phyloP scores from a whole-genome alignment of 2,329 filamentous ascomycete species.

The Microcyclospora tardicrescens region DNA sequence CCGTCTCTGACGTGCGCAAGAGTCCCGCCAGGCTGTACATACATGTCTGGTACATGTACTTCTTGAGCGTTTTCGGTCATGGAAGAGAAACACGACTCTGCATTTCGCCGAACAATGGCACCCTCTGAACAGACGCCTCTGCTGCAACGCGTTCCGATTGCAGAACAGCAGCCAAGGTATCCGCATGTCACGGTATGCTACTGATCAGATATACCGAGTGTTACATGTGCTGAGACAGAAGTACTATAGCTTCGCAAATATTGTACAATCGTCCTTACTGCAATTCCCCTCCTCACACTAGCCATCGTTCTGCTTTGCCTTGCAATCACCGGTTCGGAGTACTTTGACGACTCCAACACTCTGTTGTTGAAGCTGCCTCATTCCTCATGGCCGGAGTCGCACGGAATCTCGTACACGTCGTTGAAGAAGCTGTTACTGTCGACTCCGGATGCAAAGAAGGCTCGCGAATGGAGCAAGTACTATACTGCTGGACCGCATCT shows the following conservation, averaged over 20 bases:
- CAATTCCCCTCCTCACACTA: conserved; percentile 26
- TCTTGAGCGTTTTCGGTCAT: too few species aligned
- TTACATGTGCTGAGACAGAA: not conserved
- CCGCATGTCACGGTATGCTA: conserved; percentile 21
- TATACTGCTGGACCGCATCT: conserved; percentile 40
- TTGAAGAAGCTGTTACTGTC: conserved; percentile 41
- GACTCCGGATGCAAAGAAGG: conserved; percentile 42
- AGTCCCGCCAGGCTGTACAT: too few species aligned
- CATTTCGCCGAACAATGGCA: conserved; percentile 21
- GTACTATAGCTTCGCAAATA: conserved; percentile 23
- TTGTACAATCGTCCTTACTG: conserved; percentile 45
- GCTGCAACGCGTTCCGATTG: conserved; percentile 48
- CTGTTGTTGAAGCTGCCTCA: conserved; percentile 14
- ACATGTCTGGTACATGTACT: too few species aligned
- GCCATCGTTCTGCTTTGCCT: conserved; percentile 27
- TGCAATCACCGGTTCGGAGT: conserved; percentile 20
- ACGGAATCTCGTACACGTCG: conserved; percentile 40
- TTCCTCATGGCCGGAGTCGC: conserved; percentile 28
- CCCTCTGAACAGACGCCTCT: conserved; percentile 52
- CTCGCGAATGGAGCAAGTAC: conserved; percentile 37
- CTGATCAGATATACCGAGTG: conserved; percentile 1
- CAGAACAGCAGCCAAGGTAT: conserved; percentile 39
- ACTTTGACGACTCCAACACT: conserved; percentile 12
- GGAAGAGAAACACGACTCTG: too few species aligned
- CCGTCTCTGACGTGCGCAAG: too few species aligned